These are phyloP conservation scores for Phoma sp. DNA, from an alignment of 2,329 filamentous ascomycete species.

Conservation along the genomic window DNA sequence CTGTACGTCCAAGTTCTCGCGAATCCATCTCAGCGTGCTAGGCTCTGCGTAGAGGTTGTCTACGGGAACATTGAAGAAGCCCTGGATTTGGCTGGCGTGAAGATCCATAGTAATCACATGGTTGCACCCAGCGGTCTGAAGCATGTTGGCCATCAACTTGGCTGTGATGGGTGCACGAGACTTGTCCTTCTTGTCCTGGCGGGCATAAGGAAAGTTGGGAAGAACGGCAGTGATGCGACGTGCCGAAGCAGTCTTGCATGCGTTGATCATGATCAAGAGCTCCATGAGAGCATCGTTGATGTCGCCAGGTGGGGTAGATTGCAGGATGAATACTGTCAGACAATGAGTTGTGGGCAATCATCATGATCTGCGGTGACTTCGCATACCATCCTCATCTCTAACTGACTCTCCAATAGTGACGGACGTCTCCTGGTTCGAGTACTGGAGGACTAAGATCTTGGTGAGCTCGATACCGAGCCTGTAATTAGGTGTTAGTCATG, in stretches of 20 bases:
- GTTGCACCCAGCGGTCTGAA: slow-evolving; percentile 91
- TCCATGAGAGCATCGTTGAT: slow-evolving; percentile 99
- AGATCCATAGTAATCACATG: slow-evolving; percentile 97
- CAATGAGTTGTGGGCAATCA: slow-evolving; percentile 28
- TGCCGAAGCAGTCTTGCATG: slow-evolving; percentile 83
- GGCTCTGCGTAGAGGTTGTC: slow-evolving; percentile 93
- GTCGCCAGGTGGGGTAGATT: slow-evolving; percentile 92
- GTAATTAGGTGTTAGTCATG: slow-evolving; percentile 29
- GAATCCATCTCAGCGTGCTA: slow-evolving; percentile 88
- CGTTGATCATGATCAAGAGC: slow-evolving; percentile 96
- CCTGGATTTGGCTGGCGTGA: slow-evolving; percentile 91
- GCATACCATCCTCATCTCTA: slow-evolving; percentile 86
- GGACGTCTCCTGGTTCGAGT: slow-evolving; percentile 85
- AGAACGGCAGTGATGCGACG: slow-evolving; percentile 94
- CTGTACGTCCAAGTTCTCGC: slow-evolving; percentile 78
- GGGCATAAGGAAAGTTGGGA: slow-evolving; percentile 94
- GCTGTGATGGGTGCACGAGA: slow-evolving; percentile 95
- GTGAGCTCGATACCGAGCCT: slow-evolving; percentile 79
- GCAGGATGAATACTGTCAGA: slow-evolving; percentile 82
- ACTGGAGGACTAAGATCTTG: slow-evolving; percentile 80
- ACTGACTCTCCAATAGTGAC: slow-evolving; percentile 97
- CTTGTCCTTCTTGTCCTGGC: slow-evolving; percentile 98
- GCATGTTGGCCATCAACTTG: slow-evolving; percentile 96
- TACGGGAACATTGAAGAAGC: slow-evolving; percentile 87
- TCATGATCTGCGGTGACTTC: slow-evolving; percentile 8